phyloP scores from a whole-genome alignment of 164 flowering plant genomes.

The Dillenia suffruticosa region DNA sequence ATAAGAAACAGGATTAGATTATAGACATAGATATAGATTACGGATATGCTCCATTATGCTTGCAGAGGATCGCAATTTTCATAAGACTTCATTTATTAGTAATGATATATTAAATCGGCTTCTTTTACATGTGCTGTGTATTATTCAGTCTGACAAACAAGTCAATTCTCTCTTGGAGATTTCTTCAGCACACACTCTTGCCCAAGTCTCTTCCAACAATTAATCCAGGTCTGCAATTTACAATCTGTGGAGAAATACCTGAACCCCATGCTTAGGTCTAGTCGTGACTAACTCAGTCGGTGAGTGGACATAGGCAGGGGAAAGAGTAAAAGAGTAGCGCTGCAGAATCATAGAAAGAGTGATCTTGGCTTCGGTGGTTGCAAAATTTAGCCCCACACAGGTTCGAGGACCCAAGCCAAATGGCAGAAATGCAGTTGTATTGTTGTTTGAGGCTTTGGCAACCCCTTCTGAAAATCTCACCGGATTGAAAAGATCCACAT shows the following conservation, averaged over 20 bases:
- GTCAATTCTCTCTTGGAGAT: too few species aligned
- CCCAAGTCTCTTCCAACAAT: too few species aligned
- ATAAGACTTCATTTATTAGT: too few species aligned
- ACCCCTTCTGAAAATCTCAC: background rate
- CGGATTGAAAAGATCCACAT: background rate
- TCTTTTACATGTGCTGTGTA: too few species aligned
- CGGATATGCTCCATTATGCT: too few species aligned
- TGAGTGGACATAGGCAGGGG: background rate
- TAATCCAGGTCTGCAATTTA: too few species aligned
- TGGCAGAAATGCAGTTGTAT: background rate
- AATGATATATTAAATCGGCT: too few species aligned
- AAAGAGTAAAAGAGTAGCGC: background rate
- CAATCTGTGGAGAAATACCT: background rate
- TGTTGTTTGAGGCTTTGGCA: background rate
- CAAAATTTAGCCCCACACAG: background rate
- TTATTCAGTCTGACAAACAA: too few species aligned
- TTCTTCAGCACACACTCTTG: too few species aligned
- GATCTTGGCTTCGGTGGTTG: background rate
- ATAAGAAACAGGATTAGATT: too few species aligned
- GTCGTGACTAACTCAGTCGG: background rate
- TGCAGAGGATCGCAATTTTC: too few species aligned
- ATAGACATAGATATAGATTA: too few species aligned
- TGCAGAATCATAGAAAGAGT: background rate
- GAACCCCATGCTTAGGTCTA: slow-evolving; percentile 4
- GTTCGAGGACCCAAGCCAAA: background rate